Evolutionary conservation across 2,329 filamentous ascomycete species (phyloP).

Genomic region (Pseudogymnoascus sp.): DNA sequence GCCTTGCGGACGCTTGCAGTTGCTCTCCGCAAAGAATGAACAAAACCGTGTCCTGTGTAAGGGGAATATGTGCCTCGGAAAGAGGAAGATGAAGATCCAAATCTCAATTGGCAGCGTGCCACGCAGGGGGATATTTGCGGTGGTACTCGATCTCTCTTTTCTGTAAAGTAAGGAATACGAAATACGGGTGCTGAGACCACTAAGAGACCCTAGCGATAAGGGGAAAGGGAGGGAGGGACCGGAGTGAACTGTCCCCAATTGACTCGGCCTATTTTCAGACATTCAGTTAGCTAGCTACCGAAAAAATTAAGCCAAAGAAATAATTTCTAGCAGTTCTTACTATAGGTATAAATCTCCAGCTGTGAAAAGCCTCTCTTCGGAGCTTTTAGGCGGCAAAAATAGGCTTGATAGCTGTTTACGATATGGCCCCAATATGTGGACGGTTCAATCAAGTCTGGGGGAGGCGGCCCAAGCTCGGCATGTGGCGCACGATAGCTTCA

Average conservation of each 20-base stretch:
- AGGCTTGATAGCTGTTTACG: too few species aligned
- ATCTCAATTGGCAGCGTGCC: not conserved
- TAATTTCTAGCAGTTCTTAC: too few species aligned
- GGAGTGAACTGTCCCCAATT: too few species aligned
- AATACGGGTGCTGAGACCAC: slow-evolving; percentile 6
- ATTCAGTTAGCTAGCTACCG: too few species aligned
- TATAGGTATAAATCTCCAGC: too few species aligned
- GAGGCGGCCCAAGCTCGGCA: not conserved
- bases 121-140: not conserved
- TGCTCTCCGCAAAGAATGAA: not conserved
- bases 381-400: too few species aligned
- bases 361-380: too few species aligned
- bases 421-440: too few species aligned
- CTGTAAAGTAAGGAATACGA: not conserved
- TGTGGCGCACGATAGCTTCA: slow-evolving; percentile 1
- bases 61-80: not conserved
- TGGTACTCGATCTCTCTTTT: slow-evolving; percentile 8
- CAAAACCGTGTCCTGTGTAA: not conserved
- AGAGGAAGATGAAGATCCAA: not conserved
- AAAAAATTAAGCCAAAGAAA: too few species aligned
- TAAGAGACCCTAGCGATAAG: slow-evolving; percentile 7
- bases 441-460: too few species aligned
- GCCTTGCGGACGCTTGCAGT: not conserved
- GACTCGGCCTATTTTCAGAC: too few species aligned
- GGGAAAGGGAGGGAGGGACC: not conserved